Conservation (phyloP, 1,139 yeast species). For the Taiozyma sp. region DNA sequence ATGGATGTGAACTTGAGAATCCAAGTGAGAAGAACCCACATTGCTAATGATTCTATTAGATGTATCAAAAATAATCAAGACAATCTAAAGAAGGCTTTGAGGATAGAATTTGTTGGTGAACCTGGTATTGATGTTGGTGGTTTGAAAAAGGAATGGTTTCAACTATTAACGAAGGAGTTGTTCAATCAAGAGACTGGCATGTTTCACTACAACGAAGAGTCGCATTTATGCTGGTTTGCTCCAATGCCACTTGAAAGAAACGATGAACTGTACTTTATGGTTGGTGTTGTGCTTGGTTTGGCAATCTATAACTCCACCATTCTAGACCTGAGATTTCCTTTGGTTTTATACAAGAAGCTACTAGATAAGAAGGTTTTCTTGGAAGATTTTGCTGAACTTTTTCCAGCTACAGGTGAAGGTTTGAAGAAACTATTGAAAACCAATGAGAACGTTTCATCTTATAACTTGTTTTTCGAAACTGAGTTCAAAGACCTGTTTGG, state of each 20-base stretch:
- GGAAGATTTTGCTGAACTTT: conserved; percentile 60
- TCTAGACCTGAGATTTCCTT: conserved; percentile 72
- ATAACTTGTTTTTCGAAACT: conserved; percentile 46
- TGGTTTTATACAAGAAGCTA: conserved; percentile 68
- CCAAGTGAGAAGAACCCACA: conserved; percentile 56
- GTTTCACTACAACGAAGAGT: conserved; percentile 58
- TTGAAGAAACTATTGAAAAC: conserved; percentile 49
- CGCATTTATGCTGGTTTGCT: conserved; percentile 73
- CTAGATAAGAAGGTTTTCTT: conserved; percentile 50
- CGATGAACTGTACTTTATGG: conserved; percentile 51
- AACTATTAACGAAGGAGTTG: conserved; percentile 59
- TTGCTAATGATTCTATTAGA: conserved; percentile 73
- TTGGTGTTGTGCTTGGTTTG: conserved; percentile 83
- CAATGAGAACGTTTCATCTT: conserved; percentile 40
- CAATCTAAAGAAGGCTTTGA: conserved; percentile 68
- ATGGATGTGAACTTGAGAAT: conserved; percentile 66
- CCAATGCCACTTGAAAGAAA: conserved; percentile 37
- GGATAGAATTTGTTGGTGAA: conserved; percentile 77
- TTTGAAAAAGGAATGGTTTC: conserved; percentile 87
- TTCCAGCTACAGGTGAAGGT: conserved; percentile 61
- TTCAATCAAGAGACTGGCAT: conserved; percentile 64
- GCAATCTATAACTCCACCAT: conserved; percentile 90
- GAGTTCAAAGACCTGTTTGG: conserved; percentile 37
- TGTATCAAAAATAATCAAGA: conserved; percentile 50
- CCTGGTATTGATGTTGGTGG: conserved; percentile 98